A percentile compares a stretch with the other conserved stretches of the same genome.
These are phyloP conservation scores for Marasmius sp. DNA, from an alignment of 1,284 basidiomycete species.

Conservation along the genomic window DNA sequence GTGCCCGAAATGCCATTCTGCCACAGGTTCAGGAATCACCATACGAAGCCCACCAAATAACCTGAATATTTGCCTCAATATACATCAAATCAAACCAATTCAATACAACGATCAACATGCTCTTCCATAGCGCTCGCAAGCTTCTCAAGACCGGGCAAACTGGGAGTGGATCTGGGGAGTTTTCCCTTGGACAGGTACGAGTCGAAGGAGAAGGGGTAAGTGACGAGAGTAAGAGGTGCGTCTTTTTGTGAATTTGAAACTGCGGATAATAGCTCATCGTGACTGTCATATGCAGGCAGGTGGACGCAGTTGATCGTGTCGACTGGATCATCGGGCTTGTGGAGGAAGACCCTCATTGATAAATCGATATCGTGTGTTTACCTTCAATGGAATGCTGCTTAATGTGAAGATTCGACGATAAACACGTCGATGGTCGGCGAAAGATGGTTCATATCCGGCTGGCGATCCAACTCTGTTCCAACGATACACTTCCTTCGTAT, in stretches of 20 bases:
- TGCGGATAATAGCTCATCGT: not conserved
- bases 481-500: too few species aligned
- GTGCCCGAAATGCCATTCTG: conserved; percentile 79
- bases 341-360: conserved; percentile 81
- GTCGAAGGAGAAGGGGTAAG: conserved; percentile 63
- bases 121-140: conserved; percentile 76
- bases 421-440: conserved; percentile 73
- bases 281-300: conserved; percentile 46
- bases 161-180: conserved; percentile 81
- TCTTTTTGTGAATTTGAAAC: not conserved
- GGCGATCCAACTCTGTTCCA: too few species aligned
- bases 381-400: conserved; percentile 9
- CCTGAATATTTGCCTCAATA: conserved; percentile 88
- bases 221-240: conserved; percentile 77
- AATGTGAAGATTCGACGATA: conserved; percentile 8
- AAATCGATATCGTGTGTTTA: conserved; percentile 68
- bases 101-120: too few species aligned
- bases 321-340: conserved; percentile 68
- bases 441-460: conserved; percentile 65
- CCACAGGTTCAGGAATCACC: conserved; percentile 68
- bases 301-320: conserved; percentile 83
- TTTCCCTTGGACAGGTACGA: conserved; percentile 81
- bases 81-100: conserved; percentile 78
- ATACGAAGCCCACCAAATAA: conserved; percentile 94
- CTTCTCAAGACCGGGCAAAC: conserved; percentile 83